phyloP scores from a whole-genome alignment of 2,329 filamentous ascomycete species.

The Setomelanomma holmii region DNA sequence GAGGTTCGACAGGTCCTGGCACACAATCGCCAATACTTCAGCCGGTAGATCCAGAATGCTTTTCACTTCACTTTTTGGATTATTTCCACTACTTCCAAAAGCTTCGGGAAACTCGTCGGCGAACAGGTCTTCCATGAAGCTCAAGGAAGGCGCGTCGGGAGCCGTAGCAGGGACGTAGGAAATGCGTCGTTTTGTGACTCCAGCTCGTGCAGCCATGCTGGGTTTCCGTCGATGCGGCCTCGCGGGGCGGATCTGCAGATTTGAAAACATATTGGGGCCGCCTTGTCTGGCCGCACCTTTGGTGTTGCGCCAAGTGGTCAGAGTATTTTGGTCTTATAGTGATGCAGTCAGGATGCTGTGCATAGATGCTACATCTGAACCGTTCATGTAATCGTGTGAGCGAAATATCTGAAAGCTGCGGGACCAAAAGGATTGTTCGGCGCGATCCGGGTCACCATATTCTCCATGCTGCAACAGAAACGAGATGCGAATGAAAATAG shows the following conservation, averaged over 20 bases:
- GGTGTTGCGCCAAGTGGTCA: background rate
- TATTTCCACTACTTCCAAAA: slow-evolving; percentile 14
- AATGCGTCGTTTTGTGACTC: slow-evolving; percentile 29
- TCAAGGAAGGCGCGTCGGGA: slow-evolving; percentile 31
- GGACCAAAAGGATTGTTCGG: background rate
- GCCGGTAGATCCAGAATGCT: slow-evolving; percentile 27
- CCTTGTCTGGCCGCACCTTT: background rate
- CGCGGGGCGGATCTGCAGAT: slow-evolving; percentile 26
- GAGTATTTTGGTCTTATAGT: background rate
- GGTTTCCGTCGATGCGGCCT: slow-evolving; percentile 29
- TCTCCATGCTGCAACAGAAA: background rate
- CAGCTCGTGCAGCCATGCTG: slow-evolving; percentile 29
- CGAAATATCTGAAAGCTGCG: background rate
- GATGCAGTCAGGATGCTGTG: background rate
- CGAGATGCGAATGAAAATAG: background rate
- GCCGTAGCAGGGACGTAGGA: slow-evolving; percentile 20
- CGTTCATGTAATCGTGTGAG: background rate
- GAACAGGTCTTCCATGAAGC: slow-evolving; percentile 32
- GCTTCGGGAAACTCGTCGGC: slow-evolving; percentile 34
- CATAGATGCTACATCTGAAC: background rate
- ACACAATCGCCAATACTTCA: slow-evolving; percentile 25
- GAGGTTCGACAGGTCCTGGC: slow-evolving; percentile 18
- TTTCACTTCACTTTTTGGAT: slow-evolving; percentile 18
- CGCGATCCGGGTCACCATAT: background rate
- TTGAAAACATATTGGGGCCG: slow-evolving; percentile 20